Evolutionary conservation across 768 basidiomycete genomes (phyloP), one percentile per base, ranked within the genome.

Genomic region (Paxillus ammoniavirescens): DNA sequence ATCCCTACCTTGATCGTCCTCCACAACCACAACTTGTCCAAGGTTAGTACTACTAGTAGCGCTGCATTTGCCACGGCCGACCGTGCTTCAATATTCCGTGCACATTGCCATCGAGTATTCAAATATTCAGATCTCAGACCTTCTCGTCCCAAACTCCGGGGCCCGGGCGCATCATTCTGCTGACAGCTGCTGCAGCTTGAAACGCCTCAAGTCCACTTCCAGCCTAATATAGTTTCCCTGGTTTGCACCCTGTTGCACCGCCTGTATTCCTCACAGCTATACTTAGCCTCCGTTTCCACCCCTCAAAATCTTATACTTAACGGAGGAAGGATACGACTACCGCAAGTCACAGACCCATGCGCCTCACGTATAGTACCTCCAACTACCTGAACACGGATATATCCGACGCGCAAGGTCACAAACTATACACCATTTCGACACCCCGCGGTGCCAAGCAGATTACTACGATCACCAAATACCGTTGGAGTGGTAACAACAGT

Each of bases 401-500:
- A 18, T 52, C 55, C 4, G 56, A 68, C 18, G 60, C 64, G 35
- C 52, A 57, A n/a, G 62, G 64, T 2, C 40, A 40, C 36, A 23
- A 55, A 8, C 17, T 58, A 31, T 67, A 67, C 30, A 52, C 52
- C 28, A 47, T 68, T 41, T 56, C 62, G 23, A 67, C 66, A 1
- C 56, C 56, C 31, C 28, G 2, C 0, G 46, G 45, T 8, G 12
- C 7, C 9, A 59, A 64, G 42, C 56, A 58, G 26, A 51, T 62
- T 33, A 67, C 66, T 6, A 66, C 64, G 23, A 59, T 68, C 49
- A 67, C 58, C 38, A 68, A 60, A 53, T 61, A 64, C 31, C 61
- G 47, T 3, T 56, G 55, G 57, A 58, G 51, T 8, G 64, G 62
- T 9, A 9, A 13, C 7, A 56, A 9, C 13, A 23, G 53, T 18